Conservation (phyloP, 768 basidiomycete genomes). For the Mycena vitilis region DNA sequence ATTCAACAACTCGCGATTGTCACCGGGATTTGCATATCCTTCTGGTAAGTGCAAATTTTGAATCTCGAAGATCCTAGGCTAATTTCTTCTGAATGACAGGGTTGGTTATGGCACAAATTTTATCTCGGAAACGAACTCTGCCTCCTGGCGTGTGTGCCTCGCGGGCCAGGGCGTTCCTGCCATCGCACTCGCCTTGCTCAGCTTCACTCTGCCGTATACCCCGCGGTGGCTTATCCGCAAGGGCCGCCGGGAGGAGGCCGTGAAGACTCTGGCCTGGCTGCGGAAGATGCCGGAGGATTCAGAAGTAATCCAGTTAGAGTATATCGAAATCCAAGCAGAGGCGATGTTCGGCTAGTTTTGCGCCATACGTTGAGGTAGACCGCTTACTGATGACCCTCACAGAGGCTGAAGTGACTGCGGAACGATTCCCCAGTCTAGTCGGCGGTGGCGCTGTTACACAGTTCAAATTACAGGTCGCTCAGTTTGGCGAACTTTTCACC, state of each 20-base stretch:
- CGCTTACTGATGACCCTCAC: background rate
- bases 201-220: slow-evolving; percentile 52
- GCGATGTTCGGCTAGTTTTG: slow-evolving; percentile 36
- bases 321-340: slow-evolving; percentile 54
- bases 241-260: slow-evolving; percentile 50
- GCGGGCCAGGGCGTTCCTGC: slow-evolving; percentile 54
- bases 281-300: slow-evolving; percentile 48
- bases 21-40: slow-evolving; percentile 43
- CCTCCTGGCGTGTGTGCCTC: slow-evolving; percentile 47
- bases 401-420: slow-evolving; percentile 39
- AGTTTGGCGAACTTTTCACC: slow-evolving; percentile 38
- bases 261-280: slow-evolving; percentile 47
- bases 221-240: slow-evolving; percentile 56
- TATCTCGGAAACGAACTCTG: slow-evolving; percentile 39
- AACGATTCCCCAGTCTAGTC: slow-evolving; percentile 35
- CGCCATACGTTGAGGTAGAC: background rate
- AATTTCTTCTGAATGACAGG: slow-evolving; percentile 17
- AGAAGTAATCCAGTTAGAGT: slow-evolving; percentile 50
- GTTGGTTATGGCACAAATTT: slow-evolving; percentile 39
- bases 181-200: slow-evolving; percentile 42
- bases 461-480: slow-evolving; percentile 36
- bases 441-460: slow-evolving; percentile 29
- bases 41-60: slow-evolving; percentile 22
- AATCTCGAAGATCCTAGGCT: background rate
- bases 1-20: slow-evolving; percentile 51